Percentiles rank a stretch among this genome's conserved stretches.
Evolutionary conservation across 1,284 basidiomycete species (phyloP).

Genomic region (Amylostereum areolatum): DNA sequence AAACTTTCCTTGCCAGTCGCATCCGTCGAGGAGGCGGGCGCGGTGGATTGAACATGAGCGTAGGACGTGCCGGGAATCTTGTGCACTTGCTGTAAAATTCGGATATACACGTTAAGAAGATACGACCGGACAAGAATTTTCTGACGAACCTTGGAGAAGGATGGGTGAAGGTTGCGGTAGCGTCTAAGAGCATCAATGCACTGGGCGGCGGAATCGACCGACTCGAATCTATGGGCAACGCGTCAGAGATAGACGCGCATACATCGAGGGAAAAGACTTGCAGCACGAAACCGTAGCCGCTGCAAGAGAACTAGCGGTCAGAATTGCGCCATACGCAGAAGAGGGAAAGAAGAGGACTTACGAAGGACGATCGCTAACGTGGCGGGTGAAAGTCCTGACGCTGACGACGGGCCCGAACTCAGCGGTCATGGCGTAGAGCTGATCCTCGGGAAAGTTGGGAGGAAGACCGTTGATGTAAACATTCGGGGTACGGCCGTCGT

Average conservation of each 20-base stretch:
- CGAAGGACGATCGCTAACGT: constrained; percentile 36
- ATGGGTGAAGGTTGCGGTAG: constrained; percentile 70
- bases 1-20: constrained; percentile 42
- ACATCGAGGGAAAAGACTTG: constrained; percentile 29
- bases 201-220: constrained; percentile 55
- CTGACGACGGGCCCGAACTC: constrained; percentile 35
- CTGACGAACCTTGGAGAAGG: constrained; percentile 49
- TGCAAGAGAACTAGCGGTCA: constrained; percentile 20
- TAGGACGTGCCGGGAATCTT: constrained; percentile 71
- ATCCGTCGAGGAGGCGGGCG: constrained; percentile 7
- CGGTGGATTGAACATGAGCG: constrained; percentile 16
- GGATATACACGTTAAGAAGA: background rate
- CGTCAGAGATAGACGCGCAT: constrained; percentile 2
- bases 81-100: constrained; percentile 57
- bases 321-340: background rate
- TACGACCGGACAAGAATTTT: too few species aligned
- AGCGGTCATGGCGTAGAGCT: constrained; percentile 32
- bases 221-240: constrained; percentile 44
- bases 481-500: constrained; percentile 29
- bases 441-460: constrained; percentile 40
- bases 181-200: constrained; percentile 63
- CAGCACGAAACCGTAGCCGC: constrained; percentile 79
- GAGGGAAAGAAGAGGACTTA: constrained; percentile 17
- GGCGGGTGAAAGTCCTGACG: constrained; percentile 38
- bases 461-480: constrained; percentile 47